These are phyloP conservation scores for Symbiodinium natans DNA, from an alignment of 73 alveolate species.

Conservation along the genomic window DNA sequence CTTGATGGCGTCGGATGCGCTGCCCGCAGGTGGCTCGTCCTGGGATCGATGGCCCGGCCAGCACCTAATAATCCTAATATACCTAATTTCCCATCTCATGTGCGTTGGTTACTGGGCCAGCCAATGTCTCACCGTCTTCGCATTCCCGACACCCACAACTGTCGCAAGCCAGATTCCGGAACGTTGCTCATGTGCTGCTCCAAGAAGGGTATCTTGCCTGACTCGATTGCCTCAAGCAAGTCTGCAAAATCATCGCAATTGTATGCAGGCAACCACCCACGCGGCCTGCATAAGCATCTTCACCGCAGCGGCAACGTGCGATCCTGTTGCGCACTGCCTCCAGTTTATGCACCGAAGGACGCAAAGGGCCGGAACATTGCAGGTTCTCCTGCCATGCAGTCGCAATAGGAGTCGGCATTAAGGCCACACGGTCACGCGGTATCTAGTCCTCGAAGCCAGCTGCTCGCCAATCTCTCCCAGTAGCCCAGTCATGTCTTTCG, in stretches of 20 bases:
- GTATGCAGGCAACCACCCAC: not conserved
- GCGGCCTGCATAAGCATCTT: constrained; percentile 80
- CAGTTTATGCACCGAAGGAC: constrained; percentile 90
- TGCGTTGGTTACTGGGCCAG: not conserved
- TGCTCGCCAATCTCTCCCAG: constrained; percentile 80
- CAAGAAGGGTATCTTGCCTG: constrained; percentile 68
- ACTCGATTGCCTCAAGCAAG: constrained; percentile 31
- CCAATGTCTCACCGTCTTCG: too few relatives aligned
- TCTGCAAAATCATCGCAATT: not conserved
- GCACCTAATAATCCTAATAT: not conserved
- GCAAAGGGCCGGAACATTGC: constrained; percentile 62
- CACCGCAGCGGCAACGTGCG: constrained; percentile 91
- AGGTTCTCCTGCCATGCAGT: constrained; percentile 5
- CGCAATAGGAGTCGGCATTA: not conserved
- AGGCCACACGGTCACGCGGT: not conserved
- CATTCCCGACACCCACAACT: too few relatives aligned
- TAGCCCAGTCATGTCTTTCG: constrained; percentile 48
- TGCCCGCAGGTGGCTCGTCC: constrained; percentile 16
- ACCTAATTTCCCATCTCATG: too few relatives aligned
- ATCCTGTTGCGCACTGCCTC: constrained; percentile 92
- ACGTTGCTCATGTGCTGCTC: constrained; percentile 49
- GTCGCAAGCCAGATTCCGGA: not conserved
- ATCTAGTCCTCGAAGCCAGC: constrained; percentile 22
- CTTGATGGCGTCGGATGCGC: constrained; percentile 13
- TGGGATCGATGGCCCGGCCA: not conserved